Evolutionary conservation across 441 rosid species (phyloP).

Genomic region (Capsella rubella): DNA sequence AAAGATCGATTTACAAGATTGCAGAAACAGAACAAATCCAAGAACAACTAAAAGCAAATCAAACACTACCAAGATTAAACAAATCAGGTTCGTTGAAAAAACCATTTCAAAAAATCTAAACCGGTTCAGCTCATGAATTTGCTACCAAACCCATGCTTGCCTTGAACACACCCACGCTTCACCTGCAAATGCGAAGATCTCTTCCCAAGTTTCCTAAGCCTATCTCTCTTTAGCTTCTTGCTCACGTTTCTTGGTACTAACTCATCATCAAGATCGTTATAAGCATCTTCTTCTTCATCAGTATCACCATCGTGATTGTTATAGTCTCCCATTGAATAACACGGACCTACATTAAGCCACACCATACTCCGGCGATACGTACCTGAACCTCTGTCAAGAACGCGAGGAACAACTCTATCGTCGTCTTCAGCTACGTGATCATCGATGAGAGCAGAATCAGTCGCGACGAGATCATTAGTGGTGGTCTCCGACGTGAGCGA

Average conservation of each 20-base stretch:
- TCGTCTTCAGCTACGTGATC: background rate
- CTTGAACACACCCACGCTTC: slow-evolving; percentile 20
- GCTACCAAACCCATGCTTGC: slow-evolving; percentile 24
- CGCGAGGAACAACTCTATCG: background rate
- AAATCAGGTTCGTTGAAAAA: background rate
- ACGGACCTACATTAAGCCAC: background rate
- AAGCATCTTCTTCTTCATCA: slow-evolving; percentile 18
- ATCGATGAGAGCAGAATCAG: background rate
- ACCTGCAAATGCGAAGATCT: background rate
- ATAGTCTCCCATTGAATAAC: background rate
- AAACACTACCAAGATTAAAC: background rate
- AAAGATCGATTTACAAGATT: background rate
- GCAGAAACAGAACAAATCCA: background rate
- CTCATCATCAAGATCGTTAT: slow-evolving; percentile 13
- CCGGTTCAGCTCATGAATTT: background rate
- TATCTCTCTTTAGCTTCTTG: slow-evolving; percentile 13
- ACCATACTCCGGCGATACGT: background rate
- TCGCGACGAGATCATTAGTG: background rate
- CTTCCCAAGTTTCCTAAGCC: background rate
- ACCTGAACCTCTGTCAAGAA: background rate
- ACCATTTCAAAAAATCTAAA: background rate
- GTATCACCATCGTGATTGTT: background rate
- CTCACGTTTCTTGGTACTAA: slow-evolving; percentile 9
- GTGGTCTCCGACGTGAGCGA: background rate
- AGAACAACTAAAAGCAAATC: background rate